phyloP scores from a whole-genome alignment of 306 rosid species.

The Pyrus betulifolia region DNA sequence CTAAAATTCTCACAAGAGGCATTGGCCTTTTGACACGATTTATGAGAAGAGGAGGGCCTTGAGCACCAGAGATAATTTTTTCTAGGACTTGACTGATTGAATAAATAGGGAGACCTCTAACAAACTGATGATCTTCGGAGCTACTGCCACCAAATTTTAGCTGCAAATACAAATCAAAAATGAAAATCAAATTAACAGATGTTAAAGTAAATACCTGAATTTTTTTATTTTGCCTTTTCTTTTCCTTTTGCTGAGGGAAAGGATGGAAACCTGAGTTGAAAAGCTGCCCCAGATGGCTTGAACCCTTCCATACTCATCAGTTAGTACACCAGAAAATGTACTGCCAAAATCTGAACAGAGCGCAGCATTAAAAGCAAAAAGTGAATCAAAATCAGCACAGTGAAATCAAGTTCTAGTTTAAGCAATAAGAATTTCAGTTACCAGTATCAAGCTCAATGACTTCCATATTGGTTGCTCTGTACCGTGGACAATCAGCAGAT shows the following conservation, averaged over 20 bases:
- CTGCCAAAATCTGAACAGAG: conserved; percentile 78
- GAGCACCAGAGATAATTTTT: conserved; percentile 66
- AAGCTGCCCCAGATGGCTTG: conserved; percentile 99
- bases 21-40: conserved; percentile 82
- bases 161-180: conserved; percentile 38
- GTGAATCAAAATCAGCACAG: conserved; percentile 6
- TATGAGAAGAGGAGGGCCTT: conserved; percentile 73
- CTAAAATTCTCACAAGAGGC: conserved; percentile 85
- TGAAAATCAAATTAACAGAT: neutral
- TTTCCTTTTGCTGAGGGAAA: neutral
- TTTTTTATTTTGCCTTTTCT: neutral
- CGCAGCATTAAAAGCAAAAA: conserved; percentile 4
- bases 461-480: conserved; percentile 96
- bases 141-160: conserved; percentile 66
- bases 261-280: conserved; percentile 76
- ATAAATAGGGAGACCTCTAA: conserved; percentile 86
- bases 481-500: conserved; percentile 84
- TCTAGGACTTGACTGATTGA: conserved; percentile 85
- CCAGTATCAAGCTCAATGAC: conserved; percentile 98
- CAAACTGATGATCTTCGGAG: conserved; percentile 95
- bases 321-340: conserved; percentile 84
- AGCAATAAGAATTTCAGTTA: conserved; percentile 16
- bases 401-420: neutral
- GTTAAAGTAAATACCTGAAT: neutral
- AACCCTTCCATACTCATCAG: conserved; percentile 90